Percentiles rank a stretch among this genome's conserved stretches.
These are phyloP conservation scores for Flagelloscypha sp. DNA, from an alignment of 768 basidiomycete species.

Conservation along the genomic window DNA sequence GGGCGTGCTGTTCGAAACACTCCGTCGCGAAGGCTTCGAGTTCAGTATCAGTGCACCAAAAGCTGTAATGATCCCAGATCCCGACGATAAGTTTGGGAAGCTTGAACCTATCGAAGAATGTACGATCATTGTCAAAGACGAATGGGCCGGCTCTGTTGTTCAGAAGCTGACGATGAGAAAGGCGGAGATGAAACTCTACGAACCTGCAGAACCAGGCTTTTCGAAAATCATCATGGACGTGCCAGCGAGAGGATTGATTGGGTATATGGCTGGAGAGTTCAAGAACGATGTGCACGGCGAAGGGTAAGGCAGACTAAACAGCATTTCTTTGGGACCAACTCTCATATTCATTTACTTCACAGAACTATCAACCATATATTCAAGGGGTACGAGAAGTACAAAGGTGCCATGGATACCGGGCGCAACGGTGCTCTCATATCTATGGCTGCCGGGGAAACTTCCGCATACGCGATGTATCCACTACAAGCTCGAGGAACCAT, in stretches of 20 bases:
- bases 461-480: conserved; percentile 41
- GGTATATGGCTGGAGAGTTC: conserved; percentile 46
- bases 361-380: conserved; percentile 47
- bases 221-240: conserved; percentile 40
- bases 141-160: conserved; percentile 39
- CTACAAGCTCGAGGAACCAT: conserved; percentile 40
- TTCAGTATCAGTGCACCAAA: conserved; percentile 40
- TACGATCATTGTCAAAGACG: conserved; percentile 36
- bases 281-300: conserved; percentile 44
- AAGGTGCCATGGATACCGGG: conserved; percentile 37
- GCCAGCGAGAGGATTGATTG: conserved; percentile 40
- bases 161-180: conserved; percentile 45
- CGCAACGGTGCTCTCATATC: conserved; percentile 40
- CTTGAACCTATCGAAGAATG: conserved; percentile 42
- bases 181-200: conserved; percentile 39
- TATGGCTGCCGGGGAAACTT: conserved; percentile 37
- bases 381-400: conserved; percentile 38
- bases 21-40: conserved; percentile 43
- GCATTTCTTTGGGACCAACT: neutral
- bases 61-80: conserved; percentile 38
- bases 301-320: conserved; percentile 22
- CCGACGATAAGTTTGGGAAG: conserved; percentile 25
- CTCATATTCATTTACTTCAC: conserved; percentile 2
- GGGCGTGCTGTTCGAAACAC: conserved; percentile 41
- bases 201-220: conserved; percentile 30